Percentiles rank a stretch among this genome's conserved stretches.
Conservation (phyloP, 1,139 yeast genomes). For the Candida sojae region DNA sequence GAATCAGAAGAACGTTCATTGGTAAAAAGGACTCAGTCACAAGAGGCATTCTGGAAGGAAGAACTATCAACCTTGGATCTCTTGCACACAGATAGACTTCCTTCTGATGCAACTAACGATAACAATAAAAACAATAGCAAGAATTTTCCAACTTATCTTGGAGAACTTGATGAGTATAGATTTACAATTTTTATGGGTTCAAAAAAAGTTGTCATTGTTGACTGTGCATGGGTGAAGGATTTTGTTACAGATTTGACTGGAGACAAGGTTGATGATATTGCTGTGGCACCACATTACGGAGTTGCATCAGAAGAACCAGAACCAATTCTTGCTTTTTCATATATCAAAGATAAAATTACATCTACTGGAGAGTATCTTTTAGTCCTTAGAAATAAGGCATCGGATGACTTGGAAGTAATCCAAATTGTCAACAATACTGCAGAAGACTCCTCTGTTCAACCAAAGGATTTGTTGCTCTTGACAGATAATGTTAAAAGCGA, state of each 20-base stretch:
- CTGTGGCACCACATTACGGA: constrained; percentile 9
- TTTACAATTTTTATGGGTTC: constrained; percentile 12
- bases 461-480: not conserved
- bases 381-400: constrained; percentile 10
- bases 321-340: constrained; percentile 16
- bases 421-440: constrained; percentile 6
- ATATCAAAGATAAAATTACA: constrained; percentile 25
- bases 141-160: constrained; percentile 7
- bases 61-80: constrained; percentile 16
- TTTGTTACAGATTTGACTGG: constrained; percentile 8
- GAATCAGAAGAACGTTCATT: constrained; percentile 14
- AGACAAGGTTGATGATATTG: constrained; percentile 3
- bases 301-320: constrained; percentile 10
- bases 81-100: constrained; percentile 18
- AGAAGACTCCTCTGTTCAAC: not conserved
- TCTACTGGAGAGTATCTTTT: constrained; percentile 29
- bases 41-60: constrained; percentile 14
- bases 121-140: not conserved
- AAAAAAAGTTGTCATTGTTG: constrained; percentile 12
- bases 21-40: constrained; percentile 4
- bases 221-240: constrained; percentile 15
- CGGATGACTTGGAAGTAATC: constrained; percentile 16
- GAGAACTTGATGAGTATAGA: constrained; percentile 9
- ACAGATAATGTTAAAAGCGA: not conserved
- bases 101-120: not conserved